Evolutionary conservation across 2,329 filamentous ascomycete genomes (phyloP), one percentile per base, ranked within the genome.

Genomic region (Neurospora sp.): DNA sequence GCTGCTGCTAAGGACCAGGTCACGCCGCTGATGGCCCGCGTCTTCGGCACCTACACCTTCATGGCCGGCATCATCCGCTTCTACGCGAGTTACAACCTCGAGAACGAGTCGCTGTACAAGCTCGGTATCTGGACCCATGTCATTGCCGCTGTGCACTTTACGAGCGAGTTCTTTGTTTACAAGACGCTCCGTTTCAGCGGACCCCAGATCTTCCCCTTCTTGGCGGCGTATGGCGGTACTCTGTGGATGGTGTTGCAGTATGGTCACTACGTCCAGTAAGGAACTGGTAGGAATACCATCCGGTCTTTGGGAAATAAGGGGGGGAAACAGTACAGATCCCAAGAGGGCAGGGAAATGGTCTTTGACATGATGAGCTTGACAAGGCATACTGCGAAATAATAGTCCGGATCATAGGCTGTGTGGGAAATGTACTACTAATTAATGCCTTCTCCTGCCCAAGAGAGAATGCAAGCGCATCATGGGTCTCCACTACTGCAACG

Each of bases 11-110:
- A 80, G 70, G 86, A 88, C 76, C 87, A 89, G 79, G 87, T 92
- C 69, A 94, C 92, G 6, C 88, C 91, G 5, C 87, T 97, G 38
- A 90, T 89, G 11, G 89, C 89, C 36, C 89, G 92, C 73, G 89
- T 92, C 23, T 97, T 97, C 79, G 93, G 91, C 69, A 96, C 92
- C 38, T 97, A 93, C 90, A 96, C 94, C 0, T 85, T 95, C 70
- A 84, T 97, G 70, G 90, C 91, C 6, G 87, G 89, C 70, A 82
- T 97, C 67, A 86, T 97, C 65, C 88, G 94, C 68, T 82, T 93
- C 74, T 96, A 96, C 77, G 92, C 92, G 4, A 92, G 92, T 40
- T 97, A 96, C 82, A 85, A 96, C 79, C 88, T 97, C 73, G 84
- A 88, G 74, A 85, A 92, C 71, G 86, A 87, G 0, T 85, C 87